phyloP scores from a whole-genome alignment of 164 flowering plant genomes.

The Nelumbo lutea region DNA sequence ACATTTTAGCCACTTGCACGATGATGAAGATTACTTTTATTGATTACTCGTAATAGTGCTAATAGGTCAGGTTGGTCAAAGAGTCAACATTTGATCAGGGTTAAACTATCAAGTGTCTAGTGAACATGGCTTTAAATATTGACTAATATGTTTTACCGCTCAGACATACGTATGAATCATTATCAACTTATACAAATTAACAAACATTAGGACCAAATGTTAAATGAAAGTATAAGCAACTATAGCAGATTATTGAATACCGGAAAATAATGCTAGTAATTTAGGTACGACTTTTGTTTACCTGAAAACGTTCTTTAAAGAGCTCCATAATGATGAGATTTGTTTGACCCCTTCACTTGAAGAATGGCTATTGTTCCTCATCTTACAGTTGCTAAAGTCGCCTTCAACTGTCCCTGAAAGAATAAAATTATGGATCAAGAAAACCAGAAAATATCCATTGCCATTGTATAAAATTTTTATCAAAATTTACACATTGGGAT shows the following conservation, averaged over 20 bases:
- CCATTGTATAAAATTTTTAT: background rate
- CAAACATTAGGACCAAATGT: background rate
- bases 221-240: background rate
- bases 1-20: too few relatives aligned
- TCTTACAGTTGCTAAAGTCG: background rate
- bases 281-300: background rate
- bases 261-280: background rate
- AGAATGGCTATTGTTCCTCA: background rate
- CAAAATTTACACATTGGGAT: too few relatives aligned
- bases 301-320: background rate
- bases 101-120: background rate
- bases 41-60: too few relatives aligned
- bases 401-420: conserved; percentile 10
- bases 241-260: background rate
- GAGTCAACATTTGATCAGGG: background rate
- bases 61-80: background rate
- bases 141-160: too few relatives aligned
- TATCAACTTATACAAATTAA: background rate
- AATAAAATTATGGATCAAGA: background rate
- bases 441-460: background rate
- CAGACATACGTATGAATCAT: background rate
- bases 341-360: background rate
- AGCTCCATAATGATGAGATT: background rate
- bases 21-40: too few relatives aligned
- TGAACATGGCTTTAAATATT: background rate